Conservation (phyloP, 2,329 filamentous ascomycete species). For the Talaromyces sp. region DNA sequence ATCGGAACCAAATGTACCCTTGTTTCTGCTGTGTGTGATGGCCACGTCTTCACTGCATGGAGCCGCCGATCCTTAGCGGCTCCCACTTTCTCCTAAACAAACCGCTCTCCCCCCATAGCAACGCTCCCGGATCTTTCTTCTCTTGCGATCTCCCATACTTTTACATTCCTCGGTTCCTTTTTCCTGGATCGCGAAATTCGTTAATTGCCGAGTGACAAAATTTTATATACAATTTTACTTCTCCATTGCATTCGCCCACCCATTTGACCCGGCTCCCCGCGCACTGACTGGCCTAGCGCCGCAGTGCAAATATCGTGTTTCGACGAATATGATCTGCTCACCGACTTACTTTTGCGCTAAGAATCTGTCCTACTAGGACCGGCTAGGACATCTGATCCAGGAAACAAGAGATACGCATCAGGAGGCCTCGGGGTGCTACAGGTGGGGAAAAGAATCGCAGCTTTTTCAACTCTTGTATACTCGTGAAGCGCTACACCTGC, state of each 20-base stretch:
- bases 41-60: slow-evolving; percentile 28
- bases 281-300: slow-evolving; percentile 36
- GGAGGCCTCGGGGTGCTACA: background rate
- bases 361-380: slow-evolving; percentile 20
- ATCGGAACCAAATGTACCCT: slow-evolving; percentile 1
- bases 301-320: slow-evolving; percentile 33
- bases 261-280: slow-evolving; percentile 9
- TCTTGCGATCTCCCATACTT: slow-evolving; percentile 11
- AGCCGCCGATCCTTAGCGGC: slow-evolving; percentile 29
- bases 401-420: background rate
- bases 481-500: slow-evolving; percentile 2
- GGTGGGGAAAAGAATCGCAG: background rate
- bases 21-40: slow-evolving; percentile 21
- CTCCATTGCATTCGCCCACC: background rate
- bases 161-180: slow-evolving; percentile 8
- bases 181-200: background rate
- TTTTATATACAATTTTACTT: background rate
- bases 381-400: slow-evolving; percentile 11
- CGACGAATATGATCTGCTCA: slow-evolving; percentile 35
- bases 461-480: slow-evolving; percentile 6
- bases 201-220: background rate
- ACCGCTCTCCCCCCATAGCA: slow-evolving; percentile 17
- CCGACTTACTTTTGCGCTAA: slow-evolving; percentile 17
- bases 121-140: slow-evolving; percentile 7
- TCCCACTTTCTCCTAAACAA: slow-evolving; percentile 29